Evolutionary conservation across 2,329 filamentous ascomycete species (phyloP).

Genomic region (Colletotrichum theobromicola): DNA sequence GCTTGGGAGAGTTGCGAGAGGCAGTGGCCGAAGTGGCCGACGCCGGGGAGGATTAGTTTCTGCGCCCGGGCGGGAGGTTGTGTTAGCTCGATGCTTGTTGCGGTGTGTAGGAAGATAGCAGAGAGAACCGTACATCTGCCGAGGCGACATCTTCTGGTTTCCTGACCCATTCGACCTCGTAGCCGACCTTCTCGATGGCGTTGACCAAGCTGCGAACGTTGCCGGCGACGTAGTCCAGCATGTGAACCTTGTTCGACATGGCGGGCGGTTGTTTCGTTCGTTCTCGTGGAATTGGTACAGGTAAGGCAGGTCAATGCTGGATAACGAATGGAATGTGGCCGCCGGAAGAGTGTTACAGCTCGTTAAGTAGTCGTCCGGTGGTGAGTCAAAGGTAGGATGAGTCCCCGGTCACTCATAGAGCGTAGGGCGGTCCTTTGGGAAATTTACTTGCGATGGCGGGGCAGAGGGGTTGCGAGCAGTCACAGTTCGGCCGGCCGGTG

Average conservation of each 20-base stretch:
- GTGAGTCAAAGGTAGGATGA: slow-evolving; percentile 12
- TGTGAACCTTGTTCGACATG: slow-evolving; percentile 76
- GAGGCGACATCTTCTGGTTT: slow-evolving; percentile 82
- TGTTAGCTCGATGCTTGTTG: neutral
- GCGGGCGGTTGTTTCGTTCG: slow-evolving; percentile 26
- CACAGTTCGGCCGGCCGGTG: neutral
- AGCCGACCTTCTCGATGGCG: slow-evolving; percentile 95
- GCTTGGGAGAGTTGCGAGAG: slow-evolving; percentile 81
- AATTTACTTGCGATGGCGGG: slow-evolving; percentile 29
- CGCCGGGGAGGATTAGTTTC: slow-evolving; percentile 94
- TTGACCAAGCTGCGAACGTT: slow-evolving; percentile 97
- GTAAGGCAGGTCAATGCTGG: neutral
- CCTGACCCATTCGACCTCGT: slow-evolving; percentile 89
- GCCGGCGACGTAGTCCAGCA: slow-evolving; percentile 90
- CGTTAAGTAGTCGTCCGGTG: neutral
- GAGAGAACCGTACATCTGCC: slow-evolving; percentile 70
- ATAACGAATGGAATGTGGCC: slow-evolving; percentile 1
- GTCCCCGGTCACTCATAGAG: neutral
- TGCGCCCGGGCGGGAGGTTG: slow-evolving; percentile 38
- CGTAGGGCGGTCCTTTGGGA: slow-evolving; percentile 9
- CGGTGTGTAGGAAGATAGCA: neutral
- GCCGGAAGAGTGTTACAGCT: neutral
- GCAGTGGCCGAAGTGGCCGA: slow-evolving; percentile 98
- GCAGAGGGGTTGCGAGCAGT: slow-evolving; percentile 20
- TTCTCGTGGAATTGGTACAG: neutral